Percentiles rank a stretch among this genome's conserved stretches.
These are phyloP conservation scores for Quercus phellos DNA, from an alignment of 331 rosid species.

Conservation along the genomic window DNA sequence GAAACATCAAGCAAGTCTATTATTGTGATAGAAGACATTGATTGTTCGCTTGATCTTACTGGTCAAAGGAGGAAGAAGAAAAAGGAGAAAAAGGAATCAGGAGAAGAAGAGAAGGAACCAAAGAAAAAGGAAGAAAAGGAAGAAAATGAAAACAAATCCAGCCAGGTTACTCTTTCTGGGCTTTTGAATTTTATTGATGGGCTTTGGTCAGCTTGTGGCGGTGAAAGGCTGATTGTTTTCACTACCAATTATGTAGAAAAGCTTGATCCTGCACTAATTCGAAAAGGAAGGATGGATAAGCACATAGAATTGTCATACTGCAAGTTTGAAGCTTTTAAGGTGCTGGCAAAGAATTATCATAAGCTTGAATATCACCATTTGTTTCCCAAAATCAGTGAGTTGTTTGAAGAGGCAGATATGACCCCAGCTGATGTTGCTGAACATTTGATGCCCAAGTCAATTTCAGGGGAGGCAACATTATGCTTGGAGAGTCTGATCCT, in stretches of 20 bases:
- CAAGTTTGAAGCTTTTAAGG: slow-evolving; percentile 58
- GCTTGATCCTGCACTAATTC: slow-evolving; percentile 70
- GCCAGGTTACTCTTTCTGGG: slow-evolving; percentile 71
- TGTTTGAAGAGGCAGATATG: slow-evolving; percentile 39
- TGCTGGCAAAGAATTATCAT: slow-evolving; percentile 63
- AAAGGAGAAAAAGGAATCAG: slow-evolving; percentile 4
- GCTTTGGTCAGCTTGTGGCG: slow-evolving; percentile 76
- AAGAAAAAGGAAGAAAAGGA: slow-evolving; percentile 3
- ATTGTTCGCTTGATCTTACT: slow-evolving; percentile 45
- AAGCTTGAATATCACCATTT: slow-evolving; percentile 43
- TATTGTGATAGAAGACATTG: slow-evolving; percentile 39
- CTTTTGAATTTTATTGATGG: slow-evolving; percentile 80
- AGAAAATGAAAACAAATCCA: slow-evolving; percentile 22
- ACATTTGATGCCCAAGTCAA: slow-evolving; percentile 72
- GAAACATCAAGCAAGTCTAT: slow-evolving; percentile 36
- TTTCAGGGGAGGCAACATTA: slow-evolving; percentile 27
- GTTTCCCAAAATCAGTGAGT: slow-evolving; percentile 32
- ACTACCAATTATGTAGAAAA: slow-evolving; percentile 74
- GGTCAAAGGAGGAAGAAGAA: slow-evolving; percentile 37
- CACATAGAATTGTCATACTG: slow-evolving; percentile 66
- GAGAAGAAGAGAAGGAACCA: slow-evolving; percentile 6
- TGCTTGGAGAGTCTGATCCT: slow-evolving; percentile 41
- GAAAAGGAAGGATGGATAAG: slow-evolving; percentile 83
- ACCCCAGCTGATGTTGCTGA: slow-evolving; percentile 92
- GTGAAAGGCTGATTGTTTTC: slow-evolving; percentile 66